These are phyloP conservation scores for Ballota nigra DNA, from an alignment of 257 asterid species.

Conservation along the genomic window DNA sequence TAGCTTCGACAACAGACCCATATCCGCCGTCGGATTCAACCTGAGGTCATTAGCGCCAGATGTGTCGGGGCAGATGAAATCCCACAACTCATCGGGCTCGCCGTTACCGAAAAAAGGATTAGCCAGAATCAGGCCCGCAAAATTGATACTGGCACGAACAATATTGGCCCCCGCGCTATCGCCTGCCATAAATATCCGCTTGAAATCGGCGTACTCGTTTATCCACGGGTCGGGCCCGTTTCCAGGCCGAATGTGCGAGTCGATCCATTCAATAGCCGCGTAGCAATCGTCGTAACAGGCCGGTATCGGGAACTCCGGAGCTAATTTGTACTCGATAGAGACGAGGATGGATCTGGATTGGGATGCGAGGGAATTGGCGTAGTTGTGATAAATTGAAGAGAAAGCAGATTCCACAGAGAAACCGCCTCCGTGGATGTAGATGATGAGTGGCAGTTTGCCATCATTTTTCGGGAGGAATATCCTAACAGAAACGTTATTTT, in stretches of 20 bases:
- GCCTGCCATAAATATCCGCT: constrained; percentile 52
- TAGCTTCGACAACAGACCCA: constrained; percentile 28
- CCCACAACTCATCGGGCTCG: constrained; percentile 42
- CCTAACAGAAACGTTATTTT: constrained; percentile 41
- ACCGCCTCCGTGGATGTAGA: constrained; percentile 87
- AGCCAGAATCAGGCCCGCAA: constrained; percentile 50
- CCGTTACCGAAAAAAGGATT: constrained; percentile 66
- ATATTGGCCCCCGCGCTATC: constrained; percentile 89
- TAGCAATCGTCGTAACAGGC: constrained; percentile 69
- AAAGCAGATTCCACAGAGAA: constrained; percentile 57
- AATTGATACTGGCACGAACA: constrained; percentile 30
- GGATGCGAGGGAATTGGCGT: constrained; percentile 42
- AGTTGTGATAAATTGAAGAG: constrained; percentile 47
- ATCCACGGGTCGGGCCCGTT: constrained; percentile 63
- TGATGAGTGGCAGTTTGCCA: constrained; percentile 51
- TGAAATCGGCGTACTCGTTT: constrained; percentile 42
- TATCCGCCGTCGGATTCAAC: constrained; percentile 43
- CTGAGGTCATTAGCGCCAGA: constrained; percentile 32
- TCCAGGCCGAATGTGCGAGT: constrained; percentile 25
- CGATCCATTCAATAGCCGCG: constrained; percentile 57
- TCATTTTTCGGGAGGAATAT: constrained; percentile 44
- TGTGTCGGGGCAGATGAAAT: constrained; percentile 31
- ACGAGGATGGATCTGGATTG: constrained; percentile 49
- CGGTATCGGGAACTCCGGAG: constrained; percentile 69
- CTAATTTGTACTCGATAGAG: constrained; percentile 63